A percentile compares a stretch with the other conserved stretches of the same genome.
Evolutionary conservation across 805 yeast species (phyloP).

Genomic region (Ogataea henricii): DNA sequence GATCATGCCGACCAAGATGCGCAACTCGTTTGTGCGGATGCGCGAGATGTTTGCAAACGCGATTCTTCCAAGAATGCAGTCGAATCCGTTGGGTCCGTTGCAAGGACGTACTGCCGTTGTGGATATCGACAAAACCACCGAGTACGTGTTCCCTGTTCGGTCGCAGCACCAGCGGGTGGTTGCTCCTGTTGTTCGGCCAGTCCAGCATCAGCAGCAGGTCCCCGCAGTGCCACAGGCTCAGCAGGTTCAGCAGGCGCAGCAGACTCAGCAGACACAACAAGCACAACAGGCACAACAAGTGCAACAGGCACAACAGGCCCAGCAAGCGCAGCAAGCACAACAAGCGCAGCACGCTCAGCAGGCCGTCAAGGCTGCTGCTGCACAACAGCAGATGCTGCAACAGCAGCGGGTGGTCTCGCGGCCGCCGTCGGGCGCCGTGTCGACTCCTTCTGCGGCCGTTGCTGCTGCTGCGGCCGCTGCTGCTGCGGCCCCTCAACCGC

Average conservation of each 20-base stretch:
- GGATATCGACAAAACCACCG: slow-evolving; percentile 68
- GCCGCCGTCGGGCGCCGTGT: slow-evolving; percentile 8
- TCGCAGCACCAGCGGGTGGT: slow-evolving; percentile 42
- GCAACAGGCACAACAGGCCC: background rate
- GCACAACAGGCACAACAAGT: slow-evolving; percentile 2
- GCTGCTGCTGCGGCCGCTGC: slow-evolving; percentile 2
- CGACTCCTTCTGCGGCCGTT: slow-evolving; percentile 9
- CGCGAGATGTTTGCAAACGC: slow-evolving; percentile 94
- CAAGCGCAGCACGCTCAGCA: slow-evolving; percentile 5
- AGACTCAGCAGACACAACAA: background rate
- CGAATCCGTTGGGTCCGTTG: slow-evolving; percentile 68
- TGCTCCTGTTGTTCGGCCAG: slow-evolving; percentile 3
- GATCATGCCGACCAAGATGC: slow-evolving; percentile 65
- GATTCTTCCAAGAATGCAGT: slow-evolving; percentile 60
- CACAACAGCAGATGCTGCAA: slow-evolving; percentile 14
- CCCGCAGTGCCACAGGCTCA: no score
- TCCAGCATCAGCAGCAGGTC: slow-evolving; percentile 8
- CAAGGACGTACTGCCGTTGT: slow-evolving; percentile 80
- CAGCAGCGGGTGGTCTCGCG: slow-evolving; percentile 11
- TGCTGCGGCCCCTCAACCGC: background rate
- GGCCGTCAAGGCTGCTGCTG: slow-evolving; percentile 3
- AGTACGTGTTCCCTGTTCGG: slow-evolving; percentile 58
- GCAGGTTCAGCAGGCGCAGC: background rate
- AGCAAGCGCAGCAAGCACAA: slow-evolving; percentile 9
- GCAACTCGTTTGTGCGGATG: slow-evolving; percentile 79